Evolutionary conservation across 768 basidiomycete species (phyloP), one percentile per base, ranked within the genome.

Genomic region (Tubosaeta sp.): DNA sequence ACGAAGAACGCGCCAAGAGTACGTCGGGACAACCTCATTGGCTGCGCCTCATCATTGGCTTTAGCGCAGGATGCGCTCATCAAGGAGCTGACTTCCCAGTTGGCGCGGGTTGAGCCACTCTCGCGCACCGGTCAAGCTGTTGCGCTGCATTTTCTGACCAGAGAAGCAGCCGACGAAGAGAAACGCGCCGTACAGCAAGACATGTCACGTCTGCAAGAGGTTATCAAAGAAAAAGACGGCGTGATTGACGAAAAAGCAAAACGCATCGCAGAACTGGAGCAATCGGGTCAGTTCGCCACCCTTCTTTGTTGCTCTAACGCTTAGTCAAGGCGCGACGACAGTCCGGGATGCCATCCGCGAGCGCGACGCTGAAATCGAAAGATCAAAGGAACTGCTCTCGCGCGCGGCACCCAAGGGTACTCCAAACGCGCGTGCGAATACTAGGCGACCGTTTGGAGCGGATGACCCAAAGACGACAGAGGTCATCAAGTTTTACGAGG

Each of bases 401-500:
- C 76, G 79, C 48, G 65, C 72, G 6, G 65, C 73, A 29, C 76
- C 74, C 17, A 73, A 73, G 41, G 65, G 66, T 5, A 74, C 77
- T 29, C 61, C 67, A 19, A 69, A 70, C 19, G 46, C 60, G 19
- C 71, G 72, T 46, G 56, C 70, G 46, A 72, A 74, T 13, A 39
- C 64, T 17, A 63, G 65, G 27, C 71, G 72, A 52, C 60, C 72
- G 1, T 58, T 74, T 16, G 70, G 72, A 19, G 50, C 67, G 42
- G 76, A 81, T 22, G 82, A 85, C 56, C 80, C 81, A 6, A 84
- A 84, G 63, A 77, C 81, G 57, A 70, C 73, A 4, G 73, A 77
- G 61, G 77, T 85, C 39, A 76, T 92, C 59, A 76, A 75, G 46
- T 80, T 95, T 55, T 95, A 95, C 65, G 91, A 94, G 66, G 91